Evolutionary conservation across 2,329 filamentous ascomycete genomes (phyloP), one percentile per base, ranked within the genome.

Genomic region (Rhynchosporium secalis): DNA sequence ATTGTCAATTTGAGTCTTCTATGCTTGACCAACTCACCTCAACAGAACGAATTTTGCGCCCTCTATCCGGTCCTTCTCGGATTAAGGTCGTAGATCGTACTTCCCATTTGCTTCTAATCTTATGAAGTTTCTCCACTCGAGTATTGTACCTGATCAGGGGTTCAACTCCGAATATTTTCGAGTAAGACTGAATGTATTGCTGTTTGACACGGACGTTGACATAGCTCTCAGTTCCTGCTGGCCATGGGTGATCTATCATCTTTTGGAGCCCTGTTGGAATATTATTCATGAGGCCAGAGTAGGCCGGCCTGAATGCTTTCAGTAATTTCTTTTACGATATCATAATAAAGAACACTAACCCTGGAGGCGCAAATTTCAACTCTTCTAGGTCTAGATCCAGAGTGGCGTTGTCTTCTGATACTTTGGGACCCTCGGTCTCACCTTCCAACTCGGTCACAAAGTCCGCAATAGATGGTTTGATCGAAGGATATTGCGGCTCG

Each of bases 201-300:
- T 66, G 65, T 12, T 67, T 65, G 20, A 66, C 63, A 13, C 63
- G 56, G 3, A 67, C 63, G 52, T 69, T 71, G 29, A 72, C 68
- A 58, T 66, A 69, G 43, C 69, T 66, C 13, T 52, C 62, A 9
- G 67, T 71, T 8, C 67, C 69, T 33, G 66, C 61, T 12, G 67
- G 65, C 70, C 70, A 72, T 26, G 67, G 63, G 28, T 68, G 60
- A 2, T 38, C 66, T 61, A 70, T 69, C 33, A 71, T 33, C 36
- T 66, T 59, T 60, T 69, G 68, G 10, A 71, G 58, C n/a, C 56
- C 57, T 2, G 67, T 70, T 31, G 70, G 62, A 13, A 72, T 63
- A 58, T 72, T 72, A 28, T 70, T 72, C 26, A 61, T 71, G 3
- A 72, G 59, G 4, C 66, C 67, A 15, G 63, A 60, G 51, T 72